Percentiles rank a stretch among this genome's conserved stretches.
Evolutionary conservation across 352 stramenopile species (phyloP).

Genomic region (Pythium brassicae): DNA sequence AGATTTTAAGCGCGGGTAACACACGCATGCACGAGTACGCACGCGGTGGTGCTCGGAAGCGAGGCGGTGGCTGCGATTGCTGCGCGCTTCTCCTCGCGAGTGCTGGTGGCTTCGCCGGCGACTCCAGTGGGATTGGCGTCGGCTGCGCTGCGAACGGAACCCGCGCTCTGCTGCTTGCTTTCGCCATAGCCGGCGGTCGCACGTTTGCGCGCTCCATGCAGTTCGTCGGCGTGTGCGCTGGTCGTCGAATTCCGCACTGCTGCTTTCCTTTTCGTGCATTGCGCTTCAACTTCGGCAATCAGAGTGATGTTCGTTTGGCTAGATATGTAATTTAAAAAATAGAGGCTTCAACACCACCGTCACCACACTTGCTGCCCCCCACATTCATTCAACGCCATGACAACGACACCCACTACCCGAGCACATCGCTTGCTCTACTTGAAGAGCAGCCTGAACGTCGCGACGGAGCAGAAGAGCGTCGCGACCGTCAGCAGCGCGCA

Average conservation of each 20-base stretch:
- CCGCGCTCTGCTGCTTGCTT: not conserved
- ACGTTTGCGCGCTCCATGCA: not conserved
- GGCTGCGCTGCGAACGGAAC: conserved; percentile 1
- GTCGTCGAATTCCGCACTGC: not conserved
- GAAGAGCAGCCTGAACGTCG: conserved; percentile 39
- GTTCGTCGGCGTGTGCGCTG: not conserved
- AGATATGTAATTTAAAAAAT: not conserved
- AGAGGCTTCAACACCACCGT: no score
- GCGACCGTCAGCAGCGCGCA: conserved; percentile 28
- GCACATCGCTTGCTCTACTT: conserved; percentile 5
- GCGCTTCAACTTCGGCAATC: not conserved
- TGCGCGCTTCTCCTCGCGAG: not conserved
- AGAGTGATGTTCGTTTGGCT: conserved; percentile 4
- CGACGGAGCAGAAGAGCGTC: conserved; percentile 50
- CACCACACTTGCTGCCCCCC: not conserved
- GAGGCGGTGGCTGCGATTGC: not conserved
- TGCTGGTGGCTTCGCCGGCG: conserved; percentile 3
- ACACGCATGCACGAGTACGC: not conserved
- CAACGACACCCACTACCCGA: conserved; percentile 25
- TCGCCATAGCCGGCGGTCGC: not conserved
- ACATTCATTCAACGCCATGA: conserved; percentile 37
- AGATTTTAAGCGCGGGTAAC: not conserved
- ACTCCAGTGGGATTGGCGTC: conserved; percentile 12
- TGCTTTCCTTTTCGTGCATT: not conserved
- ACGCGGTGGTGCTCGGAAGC: not conserved